Conservation (phyloP, 2,329 filamentous ascomycete species). For the Arachnomyces sp. region DNA sequence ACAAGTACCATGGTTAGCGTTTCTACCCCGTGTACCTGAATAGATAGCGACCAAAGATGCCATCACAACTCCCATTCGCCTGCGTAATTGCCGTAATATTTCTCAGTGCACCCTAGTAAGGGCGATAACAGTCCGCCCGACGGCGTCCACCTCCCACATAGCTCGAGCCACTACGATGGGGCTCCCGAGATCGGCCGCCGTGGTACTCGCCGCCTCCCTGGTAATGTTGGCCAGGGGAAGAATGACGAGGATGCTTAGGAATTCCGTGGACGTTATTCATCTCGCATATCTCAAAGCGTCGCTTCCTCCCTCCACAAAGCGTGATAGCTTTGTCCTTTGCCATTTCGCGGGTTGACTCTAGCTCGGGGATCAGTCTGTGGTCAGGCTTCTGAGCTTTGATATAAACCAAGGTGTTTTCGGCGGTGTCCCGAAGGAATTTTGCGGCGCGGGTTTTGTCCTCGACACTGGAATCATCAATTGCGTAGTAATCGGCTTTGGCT, state of each 20-base stretch:
- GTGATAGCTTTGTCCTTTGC: slow-evolving; percentile 28
- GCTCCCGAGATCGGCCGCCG: neutral
- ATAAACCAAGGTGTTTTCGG: slow-evolving; percentile 33
- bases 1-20: too few relatives aligned
- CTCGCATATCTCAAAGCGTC: slow-evolving; percentile 26
- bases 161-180: too few relatives aligned
- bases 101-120: neutral
- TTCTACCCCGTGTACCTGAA: too few relatives aligned
- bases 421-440: slow-evolving; percentile 37
- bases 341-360: slow-evolving; percentile 24
- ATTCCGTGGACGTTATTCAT: neutral
- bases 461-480: slow-evolving; percentile 17
- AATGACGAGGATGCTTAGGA: slow-evolving; percentile 3
- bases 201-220: neutral
- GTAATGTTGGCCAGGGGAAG: neutral
- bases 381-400: slow-evolving; percentile 20
- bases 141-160: slow-evolving; percentile 4
- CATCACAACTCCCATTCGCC: too few relatives aligned
- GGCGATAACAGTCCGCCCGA: slow-evolving; percentile 21
- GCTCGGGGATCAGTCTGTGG: slow-evolving; percentile 24
- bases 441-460: slow-evolving; percentile 20
- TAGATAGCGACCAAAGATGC: too few relatives aligned
- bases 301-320: slow-evolving; percentile 30
- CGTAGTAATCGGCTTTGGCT: slow-evolving; percentile 31
- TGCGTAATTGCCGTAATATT: too few relatives aligned